Conservation (phyloP, 2,329 filamentous ascomycete genomes). For the Penicillium concentricum region DNA sequence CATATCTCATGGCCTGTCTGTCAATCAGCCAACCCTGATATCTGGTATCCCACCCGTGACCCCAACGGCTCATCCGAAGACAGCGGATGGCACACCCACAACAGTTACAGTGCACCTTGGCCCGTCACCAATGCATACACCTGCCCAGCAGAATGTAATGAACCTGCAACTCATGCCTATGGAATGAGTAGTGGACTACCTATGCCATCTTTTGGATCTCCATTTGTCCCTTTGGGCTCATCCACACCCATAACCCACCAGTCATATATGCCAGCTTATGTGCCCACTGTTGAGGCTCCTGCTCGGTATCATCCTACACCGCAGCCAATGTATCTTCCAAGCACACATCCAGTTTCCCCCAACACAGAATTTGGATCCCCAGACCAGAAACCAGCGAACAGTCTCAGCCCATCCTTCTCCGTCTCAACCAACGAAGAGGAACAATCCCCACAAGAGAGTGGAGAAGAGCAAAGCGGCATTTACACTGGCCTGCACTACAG, state of each 20-base stretch:
- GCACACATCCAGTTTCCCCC: neutral
- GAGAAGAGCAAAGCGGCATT: neutral
- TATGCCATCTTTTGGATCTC: neutral
- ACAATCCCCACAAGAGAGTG: neutral
- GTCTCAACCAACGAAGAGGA: neutral
- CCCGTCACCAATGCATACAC: neutral
- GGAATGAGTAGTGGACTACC: neutral
- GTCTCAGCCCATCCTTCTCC: neutral
- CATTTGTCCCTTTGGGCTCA: neutral
- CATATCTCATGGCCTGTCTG: neutral
- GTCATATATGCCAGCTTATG: neutral
- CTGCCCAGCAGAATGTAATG: neutral
- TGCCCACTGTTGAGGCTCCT: neutral
- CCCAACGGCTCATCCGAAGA: neutral
- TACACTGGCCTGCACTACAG: conserved; percentile 15
- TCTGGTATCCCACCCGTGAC: neutral
- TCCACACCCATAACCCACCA: neutral
- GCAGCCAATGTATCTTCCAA: too few relatives aligned
- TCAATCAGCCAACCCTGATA: neutral
- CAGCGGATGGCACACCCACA: neutral
- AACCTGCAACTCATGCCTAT: neutral
- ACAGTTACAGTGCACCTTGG: neutral
- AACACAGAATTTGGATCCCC: neutral
- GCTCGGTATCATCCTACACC: too few relatives aligned
- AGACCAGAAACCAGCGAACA: neutral